Percentiles rank a stretch among this genome's conserved stretches.
phyloP scores from a whole-genome alignment of 805 yeast species.

The Kregervanrija delftensis region DNA sequence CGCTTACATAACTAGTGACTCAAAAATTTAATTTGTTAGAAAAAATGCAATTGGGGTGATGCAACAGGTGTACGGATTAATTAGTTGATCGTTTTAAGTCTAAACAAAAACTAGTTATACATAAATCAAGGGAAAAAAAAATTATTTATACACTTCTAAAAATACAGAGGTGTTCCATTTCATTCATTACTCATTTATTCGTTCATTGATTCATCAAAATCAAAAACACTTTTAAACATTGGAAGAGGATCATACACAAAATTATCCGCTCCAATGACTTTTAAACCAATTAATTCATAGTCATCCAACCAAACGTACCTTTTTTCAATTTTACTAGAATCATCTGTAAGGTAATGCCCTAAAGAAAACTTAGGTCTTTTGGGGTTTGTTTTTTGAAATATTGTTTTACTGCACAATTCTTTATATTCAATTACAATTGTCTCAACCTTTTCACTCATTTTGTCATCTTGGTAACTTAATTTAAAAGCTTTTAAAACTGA shows the following conservation, averaged over 20 bases:
- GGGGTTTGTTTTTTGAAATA: neutral
- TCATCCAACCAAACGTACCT: slow-evolving; percentile 6
- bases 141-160: too few relatives aligned
- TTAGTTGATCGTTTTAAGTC: too few relatives aligned
- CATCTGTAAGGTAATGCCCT: neutral
- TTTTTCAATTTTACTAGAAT: neutral
- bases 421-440: slow-evolving; percentile 5
- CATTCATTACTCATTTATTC: too few relatives aligned
- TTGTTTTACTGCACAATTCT: slow-evolving; percentile 1
- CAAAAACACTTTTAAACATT: neutral
- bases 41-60: too few relatives aligned
- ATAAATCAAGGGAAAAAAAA: too few relatives aligned
- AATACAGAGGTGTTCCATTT: too few relatives aligned
- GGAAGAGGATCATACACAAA: slow-evolving; percentile 3
- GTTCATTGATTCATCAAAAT: neutral
- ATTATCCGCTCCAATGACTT: neutral
- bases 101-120: too few relatives aligned
- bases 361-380: slow-evolving; percentile 5
- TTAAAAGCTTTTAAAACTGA: slow-evolving; percentile 1
- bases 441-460: neutral
- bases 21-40: too few relatives aligned
- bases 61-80: too few relatives aligned
- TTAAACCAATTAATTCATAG: slow-evolving; percentile 4
- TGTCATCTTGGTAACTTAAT: neutral
- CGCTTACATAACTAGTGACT: too few relatives aligned